Evolutionary conservation across 2,329 filamentous ascomycete genomes (phyloP).

Genomic region (Ramularia collo-cygni): DNA sequence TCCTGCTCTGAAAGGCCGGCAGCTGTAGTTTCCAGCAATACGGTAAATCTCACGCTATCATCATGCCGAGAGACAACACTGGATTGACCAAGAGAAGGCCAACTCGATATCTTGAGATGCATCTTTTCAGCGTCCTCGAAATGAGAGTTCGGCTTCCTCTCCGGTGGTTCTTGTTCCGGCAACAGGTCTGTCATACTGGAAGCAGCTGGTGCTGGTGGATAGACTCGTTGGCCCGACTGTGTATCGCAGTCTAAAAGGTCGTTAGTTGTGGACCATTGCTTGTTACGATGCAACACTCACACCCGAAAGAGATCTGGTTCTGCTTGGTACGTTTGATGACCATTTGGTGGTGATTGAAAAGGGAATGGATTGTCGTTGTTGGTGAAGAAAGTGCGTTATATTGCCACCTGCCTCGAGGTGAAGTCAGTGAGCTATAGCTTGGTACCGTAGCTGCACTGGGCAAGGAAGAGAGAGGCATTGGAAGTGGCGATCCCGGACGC

Average conservation of each 20-base stretch:
- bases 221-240: slow-evolving; percentile 30
- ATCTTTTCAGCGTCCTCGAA: slow-evolving; percentile 26
- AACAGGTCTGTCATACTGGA: slow-evolving; percentile 22
- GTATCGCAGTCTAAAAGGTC: slow-evolving; percentile 28
- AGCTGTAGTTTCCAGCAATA: slow-evolving; percentile 40
- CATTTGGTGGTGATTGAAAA: slow-evolving; percentile 13
- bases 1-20: slow-evolving; percentile 36
- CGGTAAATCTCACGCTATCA: slow-evolving; percentile 54
- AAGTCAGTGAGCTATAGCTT: too few relatives aligned
- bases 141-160: slow-evolving; percentile 16
- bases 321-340: slow-evolving; percentile 25
- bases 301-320: slow-evolving; percentile 31
- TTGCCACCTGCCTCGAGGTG: too few relatives aligned
- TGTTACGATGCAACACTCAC: slow-evolving; percentile 17
- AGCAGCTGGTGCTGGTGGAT: slow-evolving; percentile 22
- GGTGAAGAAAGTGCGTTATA: neutral
- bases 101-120: slow-evolving; percentile 52
- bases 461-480: too few relatives aligned
- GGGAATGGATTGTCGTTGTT: neutral
- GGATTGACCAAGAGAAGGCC: slow-evolving; percentile 69
- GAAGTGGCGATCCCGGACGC: too few relatives aligned
- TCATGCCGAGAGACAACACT: slow-evolving; percentile 49
- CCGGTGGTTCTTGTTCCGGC: slow-evolving; percentile 29
- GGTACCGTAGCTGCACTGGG: too few relatives aligned
- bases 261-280: slow-evolving; percentile 1